Base-by-base conservation (phyloP, 23 red algal species). In the Gracilaria caudata region DNA sequence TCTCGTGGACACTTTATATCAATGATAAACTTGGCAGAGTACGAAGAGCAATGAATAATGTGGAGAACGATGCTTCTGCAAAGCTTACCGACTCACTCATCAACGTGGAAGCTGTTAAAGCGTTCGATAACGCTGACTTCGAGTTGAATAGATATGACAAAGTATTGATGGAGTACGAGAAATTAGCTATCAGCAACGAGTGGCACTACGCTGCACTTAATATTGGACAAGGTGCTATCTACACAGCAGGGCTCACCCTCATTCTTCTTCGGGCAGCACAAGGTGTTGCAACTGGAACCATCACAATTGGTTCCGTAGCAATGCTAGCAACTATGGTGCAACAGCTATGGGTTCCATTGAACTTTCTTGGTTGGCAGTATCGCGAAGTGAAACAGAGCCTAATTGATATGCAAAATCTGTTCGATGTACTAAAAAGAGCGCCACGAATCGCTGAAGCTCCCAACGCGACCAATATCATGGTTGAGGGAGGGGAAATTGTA, bases 351-450 rank as follows among this genome's bases (percentile, higher is more conserved):
- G 70, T 95, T 32, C 97, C 97, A 24, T 64, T 99, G 59, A 77
- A 95, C 26, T 99, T 99, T 77, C 81, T 99, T 17, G 97, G 97
- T 8, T 99, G 97, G 97, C 97, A 99, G 57, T 94, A 94, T 75
- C 97, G 97, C 21, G 97, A 99, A 80, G 86, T 95, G 20, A 95
- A 95, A 76, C 92, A 94, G 64, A 89, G 84, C 57, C 79, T 99
- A 24, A 92, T 99, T 78, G 93, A 95, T 65, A 82, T 95, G 89
- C 89, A 95, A 64, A 99, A 99, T 77, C 77, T 99, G 35, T 92
- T 99, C 78, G 88, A 93, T 28, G 21, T 99, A 7, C 58, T 99
- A 16, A 46, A 86, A 33, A 46, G 76, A 45, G 55, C 28, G 37
- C 61, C 97, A 28, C 37, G 53, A 7, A 80, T 99, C 28, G 53